These are phyloP conservation scores for Penicillium hesseltinei DNA, from an alignment of 2,329 filamentous ascomycete species.

Conservation along the genomic window DNA sequence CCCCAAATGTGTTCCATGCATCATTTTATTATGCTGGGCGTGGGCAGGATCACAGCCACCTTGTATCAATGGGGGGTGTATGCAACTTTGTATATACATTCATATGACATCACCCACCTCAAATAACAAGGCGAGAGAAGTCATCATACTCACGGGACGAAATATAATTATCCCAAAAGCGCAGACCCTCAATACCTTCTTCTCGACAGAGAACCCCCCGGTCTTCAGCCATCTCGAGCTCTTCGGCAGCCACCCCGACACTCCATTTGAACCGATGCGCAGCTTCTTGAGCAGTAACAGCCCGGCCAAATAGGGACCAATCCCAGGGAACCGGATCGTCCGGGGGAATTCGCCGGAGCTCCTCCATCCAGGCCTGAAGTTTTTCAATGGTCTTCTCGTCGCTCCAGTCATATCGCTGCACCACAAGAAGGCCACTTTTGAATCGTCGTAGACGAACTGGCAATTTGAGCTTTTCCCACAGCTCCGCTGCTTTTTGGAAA, in stretches of 20 bases:
- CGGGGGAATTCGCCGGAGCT: conserved; percentile 66
- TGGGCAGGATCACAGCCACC: background rate
- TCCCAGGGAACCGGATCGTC: conserved; percentile 70
- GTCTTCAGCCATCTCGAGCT: conserved; percentile 96
- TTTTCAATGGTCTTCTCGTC: conserved; percentile 84
- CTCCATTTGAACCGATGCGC: conserved; percentile 96
- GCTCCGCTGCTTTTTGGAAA: conserved; percentile 80
- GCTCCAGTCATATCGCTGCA: conserved; percentile 81
- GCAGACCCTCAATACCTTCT: conserved; percentile 83
- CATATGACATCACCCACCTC: background rate
- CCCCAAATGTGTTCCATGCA: background rate
- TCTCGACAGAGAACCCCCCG: conserved; percentile 83
- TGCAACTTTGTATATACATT: background rate
- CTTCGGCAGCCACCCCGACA: conserved; percentile 90
- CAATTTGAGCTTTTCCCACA: conserved; percentile 85
- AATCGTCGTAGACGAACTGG: conserved; percentile 85
- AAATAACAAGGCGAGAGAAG: conserved; percentile 6
- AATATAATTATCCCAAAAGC: conserved; percentile 83
- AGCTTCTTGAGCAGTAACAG: conserved; percentile 84
- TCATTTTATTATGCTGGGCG: background rate
- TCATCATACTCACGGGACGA: background rate
- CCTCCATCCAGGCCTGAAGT: conserved; percentile 72
- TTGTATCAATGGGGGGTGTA: background rate
- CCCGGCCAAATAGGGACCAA: conserved; percentile 73
- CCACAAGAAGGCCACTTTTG: conserved; percentile 90